phyloP scores from a whole-genome alignment of 2,329 filamentous ascomycete genomes.

The Beauveria bassiana region DNA sequence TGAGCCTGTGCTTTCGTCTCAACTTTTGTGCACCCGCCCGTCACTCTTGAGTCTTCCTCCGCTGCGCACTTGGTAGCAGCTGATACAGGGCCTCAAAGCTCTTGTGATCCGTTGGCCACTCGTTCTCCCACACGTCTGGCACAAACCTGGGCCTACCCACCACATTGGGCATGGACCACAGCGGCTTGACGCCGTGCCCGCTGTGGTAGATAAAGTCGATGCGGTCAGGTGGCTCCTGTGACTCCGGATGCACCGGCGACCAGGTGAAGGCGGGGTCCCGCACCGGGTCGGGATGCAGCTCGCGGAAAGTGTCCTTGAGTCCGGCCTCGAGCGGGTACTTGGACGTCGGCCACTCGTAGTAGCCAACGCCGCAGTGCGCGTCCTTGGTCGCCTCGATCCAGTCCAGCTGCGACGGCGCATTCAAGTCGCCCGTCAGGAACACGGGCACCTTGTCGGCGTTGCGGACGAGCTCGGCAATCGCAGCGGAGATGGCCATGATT shows the following conservation, averaged over 20 bases:
- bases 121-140: conserved; percentile 29
- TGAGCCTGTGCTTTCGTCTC: too few relatives aligned
- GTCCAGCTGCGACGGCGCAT: conserved; percentile 36
- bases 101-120: conserved; percentile 36
- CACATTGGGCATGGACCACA: conserved; percentile 24
- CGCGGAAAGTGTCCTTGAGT: conserved; percentile 33
- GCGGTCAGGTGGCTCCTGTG: conserved; percentile 30
- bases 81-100: conserved; percentile 25
- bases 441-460: conserved; percentile 26
- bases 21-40: neutral
- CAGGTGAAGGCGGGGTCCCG: conserved; percentile 29
- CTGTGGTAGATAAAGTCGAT: conserved; percentile 37
- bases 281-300: conserved; percentile 27
- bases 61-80: conserved; percentile 11
- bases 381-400: conserved; percentile 26
- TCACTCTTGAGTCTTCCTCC: neutral
- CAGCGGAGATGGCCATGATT: conserved; percentile 26
- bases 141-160: conserved; percentile 26
- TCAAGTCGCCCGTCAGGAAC: conserved; percentile 34
- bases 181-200: conserved; percentile 23
- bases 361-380: conserved; percentile 28
- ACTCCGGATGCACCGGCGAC: conserved; percentile 31
- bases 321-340: conserved; percentile 25
- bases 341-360: conserved; percentile 32
- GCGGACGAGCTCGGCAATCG: conserved; percentile 25